Conservation (phyloP, 345 rosid genomes). For the Atalantia buxifolia region DNA sequence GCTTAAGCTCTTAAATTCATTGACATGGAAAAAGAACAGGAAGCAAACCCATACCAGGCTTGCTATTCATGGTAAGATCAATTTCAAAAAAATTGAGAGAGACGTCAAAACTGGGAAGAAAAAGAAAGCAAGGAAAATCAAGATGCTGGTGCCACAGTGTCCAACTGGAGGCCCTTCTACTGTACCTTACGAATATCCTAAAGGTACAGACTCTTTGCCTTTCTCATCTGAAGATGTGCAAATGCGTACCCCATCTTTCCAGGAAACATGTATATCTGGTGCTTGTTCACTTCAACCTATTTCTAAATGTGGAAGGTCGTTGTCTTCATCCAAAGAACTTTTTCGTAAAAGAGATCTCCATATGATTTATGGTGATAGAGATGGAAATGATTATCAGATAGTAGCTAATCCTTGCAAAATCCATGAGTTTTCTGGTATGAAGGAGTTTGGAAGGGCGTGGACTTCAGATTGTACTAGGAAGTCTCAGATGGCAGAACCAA, state of each 20-base stretch:
- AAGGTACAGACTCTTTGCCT: constrained; percentile 5
- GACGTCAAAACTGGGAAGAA: constrained; percentile 34
- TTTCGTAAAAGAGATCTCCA: constrained; percentile 30
- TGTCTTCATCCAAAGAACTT: constrained; percentile 18
- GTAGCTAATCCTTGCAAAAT: constrained; percentile 8
- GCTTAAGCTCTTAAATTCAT: constrained; percentile 45
- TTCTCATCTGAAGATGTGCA: constrained; percentile 22
- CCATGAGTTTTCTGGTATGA: constrained; percentile 17
- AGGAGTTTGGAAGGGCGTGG: constrained; percentile 22
- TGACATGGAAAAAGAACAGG: constrained; percentile 40
- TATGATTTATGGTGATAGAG: constrained; percentile 17
- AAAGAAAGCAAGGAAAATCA: constrained; percentile 24
- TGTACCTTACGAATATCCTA: not conserved
- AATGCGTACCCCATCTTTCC: constrained; percentile 16
- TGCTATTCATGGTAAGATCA: constrained; percentile 22
- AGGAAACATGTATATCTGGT: constrained; percentile 6
- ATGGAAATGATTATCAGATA: constrained; percentile 1
- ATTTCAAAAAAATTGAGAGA: constrained; percentile 15
- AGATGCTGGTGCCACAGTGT: constrained; percentile 18
- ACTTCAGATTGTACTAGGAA: constrained; percentile 9
- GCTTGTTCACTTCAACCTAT: constrained; percentile 7
- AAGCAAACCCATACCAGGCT: constrained; percentile 14
- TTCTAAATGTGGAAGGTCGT: constrained; percentile 13
- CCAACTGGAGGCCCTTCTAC: constrained; percentile 7
- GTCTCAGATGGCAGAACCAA: constrained; percentile 12